Evolutionary conservation across 176 grass and related monocot genomes (phyloP).

Genomic region (Oryza rufipogon): DNA sequence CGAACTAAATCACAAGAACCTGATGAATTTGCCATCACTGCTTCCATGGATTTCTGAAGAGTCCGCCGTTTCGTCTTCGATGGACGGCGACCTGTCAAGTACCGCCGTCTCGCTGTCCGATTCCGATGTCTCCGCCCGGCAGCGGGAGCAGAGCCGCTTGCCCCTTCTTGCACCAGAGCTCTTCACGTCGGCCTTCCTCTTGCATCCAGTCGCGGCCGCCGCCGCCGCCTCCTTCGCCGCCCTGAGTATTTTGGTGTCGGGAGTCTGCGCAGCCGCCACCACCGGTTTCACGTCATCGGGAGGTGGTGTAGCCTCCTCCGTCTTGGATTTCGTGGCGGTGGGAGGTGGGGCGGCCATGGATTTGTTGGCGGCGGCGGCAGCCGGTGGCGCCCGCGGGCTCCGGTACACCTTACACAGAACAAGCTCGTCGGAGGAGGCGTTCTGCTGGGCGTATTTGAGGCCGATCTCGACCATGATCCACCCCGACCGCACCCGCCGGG

Average conservation of each 20-base stretch:
- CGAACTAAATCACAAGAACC: background rate
- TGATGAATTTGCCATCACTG: background rate
- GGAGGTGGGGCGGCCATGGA: background rate
- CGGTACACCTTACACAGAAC: slow-evolving; percentile 44
- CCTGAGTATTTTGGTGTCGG: background rate
- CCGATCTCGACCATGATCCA: slow-evolving; percentile 63
- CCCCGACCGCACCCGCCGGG: slow-evolving; percentile 11
- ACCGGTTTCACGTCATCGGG: background rate
- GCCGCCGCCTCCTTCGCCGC: background rate
- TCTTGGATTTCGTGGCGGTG: background rate
- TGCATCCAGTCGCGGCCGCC: background rate
- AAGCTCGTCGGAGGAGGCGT: background rate
- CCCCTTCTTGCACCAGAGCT: background rate
- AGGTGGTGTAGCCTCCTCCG: background rate
- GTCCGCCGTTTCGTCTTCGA: background rate
- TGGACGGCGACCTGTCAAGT: background rate
- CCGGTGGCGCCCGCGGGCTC: slow-evolving; percentile 13
- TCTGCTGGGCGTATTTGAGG: background rate
- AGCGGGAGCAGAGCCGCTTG: background rate
- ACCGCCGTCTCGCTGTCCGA: slow-evolving; percentile 16
- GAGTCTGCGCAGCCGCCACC: background rate
- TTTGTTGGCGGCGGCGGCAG: background rate
- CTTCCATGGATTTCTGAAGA: background rate
- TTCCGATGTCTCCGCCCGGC: slow-evolving; percentile 6
- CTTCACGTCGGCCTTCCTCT: background rate